Base-by-base conservation (phyloP, 176 grass and related monocot species). In the Lolium multiflorum region DNA sequence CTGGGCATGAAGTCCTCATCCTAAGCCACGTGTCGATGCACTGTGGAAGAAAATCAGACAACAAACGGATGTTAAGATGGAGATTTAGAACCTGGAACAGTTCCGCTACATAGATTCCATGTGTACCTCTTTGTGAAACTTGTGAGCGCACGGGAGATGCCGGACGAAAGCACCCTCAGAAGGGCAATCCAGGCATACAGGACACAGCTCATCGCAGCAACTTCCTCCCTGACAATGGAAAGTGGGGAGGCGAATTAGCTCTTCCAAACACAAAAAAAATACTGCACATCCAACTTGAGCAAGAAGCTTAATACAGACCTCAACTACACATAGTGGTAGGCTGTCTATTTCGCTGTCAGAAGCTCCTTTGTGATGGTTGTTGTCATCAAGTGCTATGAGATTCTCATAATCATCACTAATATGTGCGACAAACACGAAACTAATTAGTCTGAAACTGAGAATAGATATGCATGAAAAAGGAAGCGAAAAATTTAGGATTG, bases 11-110 rank as follows among this genome's bases (percentile, higher is more conserved):
- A 60, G 64, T 94, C 58, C 37, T 94, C 81, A 92, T 94, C 78
- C 82, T 60, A 39, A 98, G 90, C 97, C 97, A 98, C 76, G 47
- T 81, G 82, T 98, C 94, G 71, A 98, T 98, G 81, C 97, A 96
- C 97, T 98, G 82, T 35, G 61, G 58, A 86, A 89, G 51, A 83
- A 11, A 82, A 65, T 7, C 26, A 55, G 12, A 87, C 77, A 17
- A 14, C 81, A 4, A 72, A 61, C 79, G 46, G 49, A 73, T 58
- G 25, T 78, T 59, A 77, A 72, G 81, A 44, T 49, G 25, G 25
- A 41, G 74, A 16, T 20, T 60, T 20, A 18, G 15, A 75, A 68
- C 15, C 25, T 2, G 31, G 57, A 79, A 13, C 17, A 73, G 3
- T 47, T 62, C 15, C 9, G 14, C 59, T 37, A 10, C 61, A 76